Evolutionary conservation across 176 grass and related monocot species (phyloP), one percentile per base, ranked within the genome.

Genomic region (Puya raimondii): DNA sequence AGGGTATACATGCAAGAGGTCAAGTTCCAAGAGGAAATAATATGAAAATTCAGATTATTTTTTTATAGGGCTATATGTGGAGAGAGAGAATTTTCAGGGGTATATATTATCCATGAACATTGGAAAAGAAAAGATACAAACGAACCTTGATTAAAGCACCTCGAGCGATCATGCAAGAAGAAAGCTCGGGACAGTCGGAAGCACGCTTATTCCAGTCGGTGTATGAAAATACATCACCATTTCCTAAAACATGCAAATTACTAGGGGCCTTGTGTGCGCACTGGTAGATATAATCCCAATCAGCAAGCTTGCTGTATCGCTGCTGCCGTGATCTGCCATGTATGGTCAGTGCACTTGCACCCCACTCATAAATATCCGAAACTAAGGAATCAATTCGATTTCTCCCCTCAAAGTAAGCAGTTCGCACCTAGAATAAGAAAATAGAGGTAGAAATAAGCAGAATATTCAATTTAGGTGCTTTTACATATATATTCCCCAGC

Each of bases 211-310:
- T 91, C 88, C 85, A 96, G 67, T 96, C 92, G 20, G 80, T 82
- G 64, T 82, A 96, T 65, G 88, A 96, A 74, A 87, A 96, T 64
- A 96, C 74, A 76, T 96, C 92, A 48, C 92, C 92, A 83, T 96
- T 96, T 77, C 88, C 92, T 76, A 96, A 52, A 49, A 96, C 83
- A 82, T 91, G 84, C 78, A 96, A 81, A 67, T 78, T 10, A 9
- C 81, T 81, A 56, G 83, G 83, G 27, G 92, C 92, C 74, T 96
- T 96, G 67, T 77, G 76, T 48, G 84, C 80, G 72, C 92, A 96
- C 76, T 89, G 86, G 49, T 91, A 74, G 76, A 96, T 91, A 71
- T 96, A 96, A 65, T 96, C 86, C 92, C 92, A 96, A 70, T 96
- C 88, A 2, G 92, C 88, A 33, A 85, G 81, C 80, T 96, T 96